Evolutionary conservation across 306 rosid species (phyloP), one percentile per base, ranked within the genome.

Genomic region (Lupinus albus): DNA sequence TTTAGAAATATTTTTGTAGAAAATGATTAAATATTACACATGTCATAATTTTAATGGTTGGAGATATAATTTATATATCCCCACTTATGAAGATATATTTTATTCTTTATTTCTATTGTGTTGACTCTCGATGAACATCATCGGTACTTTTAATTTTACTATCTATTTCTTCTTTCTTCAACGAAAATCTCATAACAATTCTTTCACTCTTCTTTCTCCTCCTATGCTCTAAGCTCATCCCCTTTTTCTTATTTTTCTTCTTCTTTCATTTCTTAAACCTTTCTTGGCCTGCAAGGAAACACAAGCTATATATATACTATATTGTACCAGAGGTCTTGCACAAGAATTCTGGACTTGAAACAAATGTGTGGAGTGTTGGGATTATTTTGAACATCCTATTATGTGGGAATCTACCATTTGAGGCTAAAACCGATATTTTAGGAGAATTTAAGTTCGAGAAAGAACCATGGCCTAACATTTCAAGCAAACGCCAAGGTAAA

Each of bases 341-440:
- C 54, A 85, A 85, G 50, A 77, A 71, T 60, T 85, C 82, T 72
- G 90, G 90, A 69, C 87, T 85, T 5, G 87, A 85, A 73, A 42
- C 69, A 7, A 87, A 85, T 10, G 87, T 85, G 57, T 85, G 87
- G 87, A 85, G 90, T 75, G 90, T 87, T 3, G 87, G 90, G 21
- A 82, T 85, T 70, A 80, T 85, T 65, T 64, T 80, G 79, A 80
- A 85, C 84, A 82, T 85, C 61, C 71, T 85, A 56, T 51, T 85
- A 42, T 73, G 89, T 42, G 89, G 89, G 62, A 77, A 68, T 74
- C 90, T 85, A 13, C 90, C 90, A 44, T 85, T 85, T 61, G 80
- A 87, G 90, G 87, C 85, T 7, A 85, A 85, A 72, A 77, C 81
- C 8, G 90, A 82, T 70, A 78, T 85, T 72, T 76, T 82, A 28